Percentiles rank a stretch among this genome's conserved stretches.
phyloP scores from a whole-genome alignment of 805 yeast genomes.

The Metschnikowia bowlesiae region DNA sequence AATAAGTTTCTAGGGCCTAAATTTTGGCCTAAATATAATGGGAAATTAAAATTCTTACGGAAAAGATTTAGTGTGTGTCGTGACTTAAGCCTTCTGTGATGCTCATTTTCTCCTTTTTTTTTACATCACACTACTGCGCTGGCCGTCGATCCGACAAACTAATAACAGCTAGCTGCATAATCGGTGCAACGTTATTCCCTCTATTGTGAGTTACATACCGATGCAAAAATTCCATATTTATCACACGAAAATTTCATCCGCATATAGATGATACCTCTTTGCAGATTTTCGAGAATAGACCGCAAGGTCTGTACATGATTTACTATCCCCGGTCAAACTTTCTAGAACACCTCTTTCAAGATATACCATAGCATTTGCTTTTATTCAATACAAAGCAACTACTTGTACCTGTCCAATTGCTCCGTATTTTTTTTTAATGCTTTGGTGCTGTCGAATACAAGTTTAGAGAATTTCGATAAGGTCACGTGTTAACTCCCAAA shows the following conservation, averaged over 20 bases:
- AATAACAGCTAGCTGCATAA: background rate
- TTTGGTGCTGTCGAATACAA: background rate
- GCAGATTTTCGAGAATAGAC: too few relatives aligned
- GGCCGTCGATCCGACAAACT: background rate
- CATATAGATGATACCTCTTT: too few relatives aligned
- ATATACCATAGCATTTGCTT: too few relatives aligned
- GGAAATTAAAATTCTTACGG: background rate
- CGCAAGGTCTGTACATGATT: too few relatives aligned
- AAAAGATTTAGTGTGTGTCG: background rate
- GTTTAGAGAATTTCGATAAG: background rate
- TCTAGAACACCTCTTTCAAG: too few relatives aligned
- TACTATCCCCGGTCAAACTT: too few relatives aligned
- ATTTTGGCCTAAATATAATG: background rate
- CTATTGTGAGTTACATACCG: background rate
- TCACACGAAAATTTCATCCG: too few relatives aligned
- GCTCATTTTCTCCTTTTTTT: slow-evolving; percentile 10
- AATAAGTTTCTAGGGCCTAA: background rate
- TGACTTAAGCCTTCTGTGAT: background rate
- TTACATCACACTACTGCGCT: slow-evolving; percentile 9
- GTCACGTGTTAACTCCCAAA: slow-evolving; percentile 3
- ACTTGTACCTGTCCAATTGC: too few relatives aligned
- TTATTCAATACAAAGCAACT: too few relatives aligned
- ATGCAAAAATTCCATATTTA: background rate
- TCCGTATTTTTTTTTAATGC: too few relatives aligned
- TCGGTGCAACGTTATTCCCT: background rate